Conservation (phyloP, 192 early-diverging fungal genomes). For the Coemansia sp. region DNA sequence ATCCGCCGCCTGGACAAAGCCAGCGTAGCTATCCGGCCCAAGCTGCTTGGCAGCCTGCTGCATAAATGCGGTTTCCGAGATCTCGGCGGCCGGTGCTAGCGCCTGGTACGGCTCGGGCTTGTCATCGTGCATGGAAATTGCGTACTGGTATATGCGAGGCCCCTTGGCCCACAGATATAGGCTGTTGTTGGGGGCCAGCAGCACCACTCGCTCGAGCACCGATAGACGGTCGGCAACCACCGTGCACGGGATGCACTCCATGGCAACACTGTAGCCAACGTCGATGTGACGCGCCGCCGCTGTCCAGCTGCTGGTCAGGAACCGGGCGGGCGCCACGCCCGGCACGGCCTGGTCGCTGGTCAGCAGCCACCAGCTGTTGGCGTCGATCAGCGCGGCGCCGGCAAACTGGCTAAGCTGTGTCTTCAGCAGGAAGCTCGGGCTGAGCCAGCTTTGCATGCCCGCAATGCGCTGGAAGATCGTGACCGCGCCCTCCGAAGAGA, state of each 20-base stretch:
- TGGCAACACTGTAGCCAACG: conserved; percentile 36
- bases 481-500: conserved; percentile 19
- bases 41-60: conserved; percentile 10
- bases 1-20: conserved; percentile 4
- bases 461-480: conserved; percentile 28
- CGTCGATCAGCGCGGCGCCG: conserved; percentile 36
- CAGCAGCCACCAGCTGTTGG: conserved; percentile 38
- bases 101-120: conserved; percentile 30
- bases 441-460: conserved; percentile 33
- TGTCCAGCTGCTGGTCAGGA: conserved; percentile 34
- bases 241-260: conserved; percentile 22
- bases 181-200: conserved; percentile 28
- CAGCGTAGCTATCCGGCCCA: neutral
- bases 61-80: conserved; percentile 15
- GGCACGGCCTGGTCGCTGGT: conserved; percentile 11
- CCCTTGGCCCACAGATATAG: conserved; percentile 28
- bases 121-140: conserved; percentile 3
- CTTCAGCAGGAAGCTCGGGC: conserved; percentile 26
- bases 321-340: conserved; percentile 8
- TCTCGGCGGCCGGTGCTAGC: conserved; percentile 7
- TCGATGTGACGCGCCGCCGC: conserved; percentile 39
- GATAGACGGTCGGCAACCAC: conserved; percentile 13
- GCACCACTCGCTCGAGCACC: conserved; percentile 16
- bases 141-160: conserved; percentile 4
- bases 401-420: conserved; percentile 40